Base-by-base conservation (phyloP, 257 asterid species). In the Anisodus tanguticus region DNA sequence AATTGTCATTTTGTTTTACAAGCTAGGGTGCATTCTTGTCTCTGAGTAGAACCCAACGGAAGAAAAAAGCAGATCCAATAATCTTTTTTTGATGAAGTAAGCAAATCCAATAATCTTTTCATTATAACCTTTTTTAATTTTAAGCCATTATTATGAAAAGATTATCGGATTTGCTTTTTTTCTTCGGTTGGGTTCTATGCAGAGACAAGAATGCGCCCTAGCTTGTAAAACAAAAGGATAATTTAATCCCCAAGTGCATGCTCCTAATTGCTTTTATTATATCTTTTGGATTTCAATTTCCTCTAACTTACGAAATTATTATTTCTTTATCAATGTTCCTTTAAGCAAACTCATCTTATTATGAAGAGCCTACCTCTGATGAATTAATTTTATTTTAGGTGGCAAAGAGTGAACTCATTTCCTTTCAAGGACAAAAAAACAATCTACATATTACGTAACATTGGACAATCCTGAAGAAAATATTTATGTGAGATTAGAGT, bases 171-270 rank as follows among this genome's bases (percentile, higher is more conserved):
- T 22, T 26, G 17, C 17, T 41, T 37, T 1, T 17, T 68, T 16
- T 16, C 31, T 69, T 39, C 54, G 4, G 13, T 8, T 16, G 31
- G 54, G 53, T 69, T 39, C 53, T 41, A 41, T n/a, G 13, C 7
- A 39, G 15, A 41, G 22, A 15, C 54, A 15, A 69, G 31, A 43
- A 8, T 69, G 76, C 22, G 49, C 22, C 22, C 13, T 77, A 53
- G 81, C 8, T 77, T 77, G 49, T 77, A 53, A 77, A 77, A 55
- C 64, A 51, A 77, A 77, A 77, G 9, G 49, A 77, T 53, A 22
- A 45, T 47, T 10, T 74, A 12, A 19, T 74, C 43, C 9, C 10
- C 16, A 17, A 0, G 1, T 59, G 31, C 2, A 10, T 26, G 3
- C 8, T 59, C 17, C 64, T 17, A 5, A 58, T 58, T 15, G 64